Evolutionary conservation across 1,284 basidiomycete genomes (phyloP), one percentile per base, ranked within the genome.

Genomic region (Xerocomus amazonicus): DNA sequence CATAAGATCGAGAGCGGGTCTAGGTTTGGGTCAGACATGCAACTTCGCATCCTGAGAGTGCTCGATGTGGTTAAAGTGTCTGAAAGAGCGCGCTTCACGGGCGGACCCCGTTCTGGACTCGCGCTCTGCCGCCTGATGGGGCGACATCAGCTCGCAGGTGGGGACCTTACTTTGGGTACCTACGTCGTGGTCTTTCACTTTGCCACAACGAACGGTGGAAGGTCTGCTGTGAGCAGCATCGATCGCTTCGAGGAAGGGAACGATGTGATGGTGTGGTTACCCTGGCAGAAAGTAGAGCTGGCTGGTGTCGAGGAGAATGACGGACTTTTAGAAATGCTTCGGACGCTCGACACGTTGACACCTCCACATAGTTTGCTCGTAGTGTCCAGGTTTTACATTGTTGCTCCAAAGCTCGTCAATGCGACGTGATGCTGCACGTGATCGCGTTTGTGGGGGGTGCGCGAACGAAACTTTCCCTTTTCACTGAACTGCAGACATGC

Each of bases 31-130:
- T 60, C 63, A 0, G 74, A 75, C 48, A 57, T 76, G 46, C 62
- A 55, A 23, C 60, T 73, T 1, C 65, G 60, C 8, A 59, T 76
- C 13, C 40, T 71, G 28, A 61, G 60, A 16, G 58, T 76, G 19
- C 58, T 74, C 8, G 66, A 68, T 39, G 45, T 64, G 10, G 37
- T 37, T 45, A 61, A 53, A 17, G 33, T 29, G 5, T 33, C 50
- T 3, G 61, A 54, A 23, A 55, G 55, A 12, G n/a, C 52, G 17
- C 57, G 53, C 2, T 51, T 50, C 19, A 32, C 23, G 5, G 10
- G 43, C 1, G 46, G 53, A 9, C 53, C 56, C 3, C 64, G 52
- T 6, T 47, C 56, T 4, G 67, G 60, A 4, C 50, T 69, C 13
- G 66, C 67, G 9, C 47, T 67, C 14, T 66, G 63, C 12, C 56